A percentile compares a stretch with the other conserved stretches of the same genome.
Evolutionary conservation across 805 yeast genomes (phyloP).

Genomic region (Zygotorulaspora danielsina): DNA sequence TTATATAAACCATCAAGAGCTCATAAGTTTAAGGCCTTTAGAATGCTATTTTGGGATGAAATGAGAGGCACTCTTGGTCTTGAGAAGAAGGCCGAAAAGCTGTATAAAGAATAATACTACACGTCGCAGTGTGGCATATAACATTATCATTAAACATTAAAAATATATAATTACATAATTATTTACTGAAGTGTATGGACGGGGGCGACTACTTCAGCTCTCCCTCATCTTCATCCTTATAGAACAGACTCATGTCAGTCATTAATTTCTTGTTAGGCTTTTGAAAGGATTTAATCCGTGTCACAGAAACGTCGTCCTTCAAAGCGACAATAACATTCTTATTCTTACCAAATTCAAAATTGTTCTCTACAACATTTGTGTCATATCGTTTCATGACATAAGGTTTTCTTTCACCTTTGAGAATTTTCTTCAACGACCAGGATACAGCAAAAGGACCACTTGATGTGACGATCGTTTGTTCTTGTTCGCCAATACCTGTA

Average conservation of each 20-base stretch:
- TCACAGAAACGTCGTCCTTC: constrained; percentile 72
- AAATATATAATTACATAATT: not conserved
- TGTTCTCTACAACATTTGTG: constrained; percentile 65
- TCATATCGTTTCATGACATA: constrained; percentile 62
- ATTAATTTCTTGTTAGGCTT: constrained; percentile 48
- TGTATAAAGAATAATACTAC: constrained; percentile 14
- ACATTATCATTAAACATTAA: constrained; percentile 2
- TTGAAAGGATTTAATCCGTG: constrained; percentile 54
- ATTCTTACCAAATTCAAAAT: constrained; percentile 71
- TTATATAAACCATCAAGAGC: constrained; percentile 45
- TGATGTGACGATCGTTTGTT: constrained; percentile 69
- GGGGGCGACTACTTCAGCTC: no score
- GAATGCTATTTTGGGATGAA: constrained; percentile 58
- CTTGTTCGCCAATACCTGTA: constrained; percentile 58
- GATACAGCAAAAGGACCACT: constrained; percentile 78
- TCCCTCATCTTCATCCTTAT: constrained; percentile 11
- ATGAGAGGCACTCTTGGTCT: constrained; percentile 52
- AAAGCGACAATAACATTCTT: constrained; percentile 68
- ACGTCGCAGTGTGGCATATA: not conserved
- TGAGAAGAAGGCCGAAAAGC: constrained; percentile 24
- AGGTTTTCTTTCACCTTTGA: constrained; percentile 49
- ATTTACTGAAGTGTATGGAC: not conserved
- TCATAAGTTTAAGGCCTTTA: constrained; percentile 60
- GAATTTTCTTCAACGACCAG: constrained; percentile 66
- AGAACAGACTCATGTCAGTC: constrained; percentile 13